Evolutionary conservation across 768 basidiomycete genomes (phyloP).

Genomic region (Kondoa subrosea): DNA sequence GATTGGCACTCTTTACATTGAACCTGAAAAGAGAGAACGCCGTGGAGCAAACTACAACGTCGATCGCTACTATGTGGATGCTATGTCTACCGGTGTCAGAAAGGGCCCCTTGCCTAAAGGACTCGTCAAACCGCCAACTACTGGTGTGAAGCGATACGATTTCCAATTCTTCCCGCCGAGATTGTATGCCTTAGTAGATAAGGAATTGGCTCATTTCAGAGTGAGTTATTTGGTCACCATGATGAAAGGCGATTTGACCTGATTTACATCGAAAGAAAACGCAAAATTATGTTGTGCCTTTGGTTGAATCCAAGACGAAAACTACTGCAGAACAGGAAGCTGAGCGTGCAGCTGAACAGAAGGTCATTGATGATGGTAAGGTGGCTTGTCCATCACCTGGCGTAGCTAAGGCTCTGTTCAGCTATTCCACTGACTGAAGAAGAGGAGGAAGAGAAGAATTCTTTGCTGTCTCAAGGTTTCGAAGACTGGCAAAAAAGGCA

Average conservation of each 20-base stretch:
- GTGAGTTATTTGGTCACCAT: slow-evolving; percentile 31
- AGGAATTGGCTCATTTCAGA: slow-evolving; percentile 66
- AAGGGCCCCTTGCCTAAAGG: slow-evolving; percentile 71
- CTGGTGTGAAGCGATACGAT: slow-evolving; percentile 36
- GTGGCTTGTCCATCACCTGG: no score
- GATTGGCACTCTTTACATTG: slow-evolving; percentile 38
- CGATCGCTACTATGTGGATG: slow-evolving; percentile 87
- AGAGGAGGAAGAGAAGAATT: slow-evolving; percentile 64
- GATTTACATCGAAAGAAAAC: slow-evolving; percentile 33
- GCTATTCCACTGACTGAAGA: slow-evolving; percentile 84
- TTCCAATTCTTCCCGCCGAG: slow-evolving; percentile 89
- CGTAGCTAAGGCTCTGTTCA: slow-evolving; percentile 30
- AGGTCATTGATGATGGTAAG: slow-evolving; percentile 67
- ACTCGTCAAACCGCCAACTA: slow-evolving; percentile 42
- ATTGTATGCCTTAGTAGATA: slow-evolving; percentile 64
- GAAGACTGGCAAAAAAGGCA: slow-evolving; percentile 81
- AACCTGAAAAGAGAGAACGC: slow-evolving; percentile 81
- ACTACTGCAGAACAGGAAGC: slow-evolving; percentile 70
- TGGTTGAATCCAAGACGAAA: slow-evolving; percentile 54
- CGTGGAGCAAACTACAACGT: slow-evolving; percentile 79
- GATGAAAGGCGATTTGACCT: background rate
- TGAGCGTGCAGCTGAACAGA: slow-evolving; percentile 60
- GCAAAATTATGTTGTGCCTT: slow-evolving; percentile 34
- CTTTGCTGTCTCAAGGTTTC: slow-evolving; percentile 59
- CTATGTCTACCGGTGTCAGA: slow-evolving; percentile 48